These are phyloP conservation scores for Keithomyces neogunnii DNA, from an alignment of 2,329 filamentous ascomycete species.

Conservation along the genomic window DNA sequence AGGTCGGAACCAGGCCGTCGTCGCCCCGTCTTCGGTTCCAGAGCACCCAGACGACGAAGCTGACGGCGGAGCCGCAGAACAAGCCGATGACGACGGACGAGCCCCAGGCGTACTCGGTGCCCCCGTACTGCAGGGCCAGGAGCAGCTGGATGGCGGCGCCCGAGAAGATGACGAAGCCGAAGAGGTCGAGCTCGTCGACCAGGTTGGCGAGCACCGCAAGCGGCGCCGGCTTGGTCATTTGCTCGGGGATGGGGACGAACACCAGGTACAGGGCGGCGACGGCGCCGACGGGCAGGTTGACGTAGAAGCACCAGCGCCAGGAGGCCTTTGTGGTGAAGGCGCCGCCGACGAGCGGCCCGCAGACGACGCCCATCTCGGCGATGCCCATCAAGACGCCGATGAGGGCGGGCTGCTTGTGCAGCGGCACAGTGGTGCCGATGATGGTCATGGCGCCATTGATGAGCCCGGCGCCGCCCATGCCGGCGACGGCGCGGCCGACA, in stretches of 20 bases:
- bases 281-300: conserved; percentile 37
- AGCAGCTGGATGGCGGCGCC: conserved; percentile 32
- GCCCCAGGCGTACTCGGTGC: conserved; percentile 23
- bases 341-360: conserved; percentile 35
- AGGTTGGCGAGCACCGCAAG: conserved; percentile 16
- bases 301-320: conserved; percentile 39
- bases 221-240: conserved; percentile 22
- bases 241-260: conserved; percentile 23
- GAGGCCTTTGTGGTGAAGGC: conserved; percentile 26
- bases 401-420: conserved; percentile 11
- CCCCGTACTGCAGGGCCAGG: conserved; percentile 36
- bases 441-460: conserved; percentile 12
- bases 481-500: conserved; percentile 13
- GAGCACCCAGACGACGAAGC: conserved; percentile 23
- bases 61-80: conserved; percentile 26
- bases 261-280: conserved; percentile 23
- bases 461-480: conserved; percentile 12
- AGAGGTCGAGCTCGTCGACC: conserved; percentile 26
- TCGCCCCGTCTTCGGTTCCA: conserved; percentile 34
- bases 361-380: conserved; percentile 28
- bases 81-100: conserved; percentile 30
- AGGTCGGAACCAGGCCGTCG: conserved; percentile 36
- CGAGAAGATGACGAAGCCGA: conserved; percentile 35
- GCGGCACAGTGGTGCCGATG: conserved; percentile 8
- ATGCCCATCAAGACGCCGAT: conserved; percentile 16